Evolutionary conservation across 495 filamentous ascomycete genomes (phyloP).

Genomic region (Umbilicaria muhlenbergii): DNA sequence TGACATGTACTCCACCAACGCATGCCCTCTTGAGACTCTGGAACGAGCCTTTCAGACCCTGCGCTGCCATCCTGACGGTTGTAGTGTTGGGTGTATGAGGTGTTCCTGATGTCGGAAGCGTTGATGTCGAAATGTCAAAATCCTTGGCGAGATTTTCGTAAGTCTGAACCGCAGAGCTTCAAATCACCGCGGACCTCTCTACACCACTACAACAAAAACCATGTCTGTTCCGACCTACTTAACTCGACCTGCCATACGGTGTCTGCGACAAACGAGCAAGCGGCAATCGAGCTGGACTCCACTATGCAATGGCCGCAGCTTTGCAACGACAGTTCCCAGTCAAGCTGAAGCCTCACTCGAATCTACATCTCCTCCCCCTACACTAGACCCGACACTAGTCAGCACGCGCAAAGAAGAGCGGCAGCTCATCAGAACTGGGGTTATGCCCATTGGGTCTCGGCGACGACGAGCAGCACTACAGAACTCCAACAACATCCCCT

Average conservation of each 20-base stretch:
- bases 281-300: no score
- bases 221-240: no score
- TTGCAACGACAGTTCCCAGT: not conserved
- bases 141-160: no score
- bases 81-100: no score
- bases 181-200: no score
- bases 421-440: slow-evolving; percentile 38
- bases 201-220: no score
- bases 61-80: slow-evolving; percentile 12
- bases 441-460: slow-evolving; percentile 58
- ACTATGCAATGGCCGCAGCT: not conserved
- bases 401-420: slow-evolving; percentile 41
- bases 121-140: no score
- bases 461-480: slow-evolving; percentile 65
- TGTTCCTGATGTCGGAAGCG: no score
- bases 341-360: slow-evolving; percentile 9
- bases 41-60: slow-evolving; percentile 21
- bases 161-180: no score
- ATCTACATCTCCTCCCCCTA: not conserved
- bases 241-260: no score
- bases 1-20: slow-evolving; percentile 2
- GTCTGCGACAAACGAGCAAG: no score
- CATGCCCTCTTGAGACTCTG: slow-evolving; percentile 20
- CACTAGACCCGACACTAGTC: slow-evolving; percentile 31
- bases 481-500: slow-evolving; percentile 54